Percentiles rank a stretch among this genome's conserved stretches.
These are phyloP conservation scores for Tetratostichococcus sp. DNA, from an alignment of 139 green algal species.

Conservation along the genomic window DNA sequence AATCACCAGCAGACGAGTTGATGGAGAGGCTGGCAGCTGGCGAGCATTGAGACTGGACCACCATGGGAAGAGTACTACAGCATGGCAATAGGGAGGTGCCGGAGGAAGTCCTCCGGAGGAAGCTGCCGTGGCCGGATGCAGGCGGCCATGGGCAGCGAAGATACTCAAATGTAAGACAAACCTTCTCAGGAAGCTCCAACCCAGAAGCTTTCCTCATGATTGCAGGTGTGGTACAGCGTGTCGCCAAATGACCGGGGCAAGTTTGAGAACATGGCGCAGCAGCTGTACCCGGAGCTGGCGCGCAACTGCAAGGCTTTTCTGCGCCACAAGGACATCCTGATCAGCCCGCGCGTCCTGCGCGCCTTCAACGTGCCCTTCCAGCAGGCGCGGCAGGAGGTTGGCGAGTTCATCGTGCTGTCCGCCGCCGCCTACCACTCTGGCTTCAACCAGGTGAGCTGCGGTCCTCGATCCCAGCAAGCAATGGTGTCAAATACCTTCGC, in stretches of 20 bases:
- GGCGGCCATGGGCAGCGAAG: too few relatives aligned
- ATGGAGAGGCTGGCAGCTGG: background rate
- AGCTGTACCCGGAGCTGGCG: slow-evolving; percentile 50
- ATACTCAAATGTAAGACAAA: too few relatives aligned
- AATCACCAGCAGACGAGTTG: too few relatives aligned
- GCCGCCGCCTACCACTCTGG: slow-evolving; percentile 55
- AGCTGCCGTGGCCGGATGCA: too few relatives aligned
- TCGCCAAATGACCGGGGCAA: slow-evolving; percentile 44
- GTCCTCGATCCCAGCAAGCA: too few relatives aligned
- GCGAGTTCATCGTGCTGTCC: slow-evolving; percentile 81
- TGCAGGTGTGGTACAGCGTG: slow-evolving; percentile 72
- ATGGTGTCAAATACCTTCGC: slow-evolving; percentile 53
- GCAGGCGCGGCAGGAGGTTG: slow-evolving; percentile 47
- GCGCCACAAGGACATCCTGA: slow-evolving; percentile 73
- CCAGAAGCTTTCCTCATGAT: too few relatives aligned
- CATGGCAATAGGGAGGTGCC: too few relatives aligned
- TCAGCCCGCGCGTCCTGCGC: slow-evolving; percentile 53
- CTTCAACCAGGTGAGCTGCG: slow-evolving; percentile 53
- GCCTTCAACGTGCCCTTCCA: slow-evolving; percentile 40
- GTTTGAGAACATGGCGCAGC: slow-evolving; percentile 65
- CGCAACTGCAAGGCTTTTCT: slow-evolving; percentile 57
- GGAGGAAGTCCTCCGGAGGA: too few relatives aligned
- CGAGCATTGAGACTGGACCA: too few relatives aligned
- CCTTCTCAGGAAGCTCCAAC: too few relatives aligned
- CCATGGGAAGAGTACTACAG: too few relatives aligned